Base-by-base conservation (phyloP, 2,329 filamentous ascomycete genomes). In the Ophiostoma quercus region DNA sequence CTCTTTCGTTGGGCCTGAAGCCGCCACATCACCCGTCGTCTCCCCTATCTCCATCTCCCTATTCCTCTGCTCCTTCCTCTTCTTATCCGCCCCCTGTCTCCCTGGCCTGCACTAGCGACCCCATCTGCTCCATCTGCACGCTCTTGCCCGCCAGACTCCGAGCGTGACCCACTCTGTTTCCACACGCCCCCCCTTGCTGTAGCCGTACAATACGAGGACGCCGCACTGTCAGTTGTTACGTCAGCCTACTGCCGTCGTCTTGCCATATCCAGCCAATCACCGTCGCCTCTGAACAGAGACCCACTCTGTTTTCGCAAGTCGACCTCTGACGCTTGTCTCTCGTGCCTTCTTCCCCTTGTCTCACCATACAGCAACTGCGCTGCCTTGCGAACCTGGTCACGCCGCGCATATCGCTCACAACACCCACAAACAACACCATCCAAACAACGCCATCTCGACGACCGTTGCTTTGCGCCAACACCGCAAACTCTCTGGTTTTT, bases 21-120 rank as follows among this genome's bases (percentile, higher is more conserved):
- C 72, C 74, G 75, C 75, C 77, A 76, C 75, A 76, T 77, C 76
- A 77, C 47, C 68, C 68, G 29, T 37, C 39, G 25, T 63, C 69
- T 57, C 34, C 63, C 67, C n/a, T 29, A 34, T 47, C 19, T 57
- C 67, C 70, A 67, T 71, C 62, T 47, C 29, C 43, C 43, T 47
- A 47, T n/a, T 47, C 9, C n/a, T 57, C 37, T n/a, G 57, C 57
- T 62, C 57, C 54, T 29, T 32, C 12, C 51, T 57, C 51, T 29
- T 62, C 57, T 62, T 62, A 34, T 62, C 51, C 51, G 8, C 51
- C 41, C 47, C 51, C 22, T 71, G 63, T 71, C 68, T 54, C 62
- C 32, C 34, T 65, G 62, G 62, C 32, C 8, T 65, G 57, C 57
- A 16, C 57, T 72, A 71, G 70, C 67, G 66, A 66, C 66, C n/a